Conservation (phyloP, 805 yeast species). For the Saccharomycopsis schoenii region DNA sequence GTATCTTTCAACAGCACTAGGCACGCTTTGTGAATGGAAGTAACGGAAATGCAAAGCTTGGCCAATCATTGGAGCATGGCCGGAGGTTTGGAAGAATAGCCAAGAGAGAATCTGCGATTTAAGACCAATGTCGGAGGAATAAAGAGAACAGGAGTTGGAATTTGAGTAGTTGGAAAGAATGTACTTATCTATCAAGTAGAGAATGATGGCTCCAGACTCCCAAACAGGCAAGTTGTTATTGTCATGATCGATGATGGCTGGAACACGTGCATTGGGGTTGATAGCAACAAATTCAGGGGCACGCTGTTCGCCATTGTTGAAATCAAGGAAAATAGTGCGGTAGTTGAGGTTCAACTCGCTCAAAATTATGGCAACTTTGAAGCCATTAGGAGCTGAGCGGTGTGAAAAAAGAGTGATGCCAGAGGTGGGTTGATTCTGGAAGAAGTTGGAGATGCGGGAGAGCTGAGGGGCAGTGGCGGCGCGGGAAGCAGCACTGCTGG, state of each 20-base stretch:
- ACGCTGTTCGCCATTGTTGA: slow-evolving; percentile 81
- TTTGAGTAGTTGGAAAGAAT: slow-evolving; percentile 43
- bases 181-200: slow-evolving; percentile 67
- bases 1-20: slow-evolving; percentile 83
- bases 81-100: slow-evolving; percentile 92
- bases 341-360: slow-evolving; percentile 74
- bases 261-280: slow-evolving; percentile 93
- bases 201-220: slow-evolving; percentile 91
- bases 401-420: slow-evolving; percentile 78
- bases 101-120: slow-evolving; percentile 81
- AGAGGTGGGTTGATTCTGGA: slow-evolving; percentile 64
- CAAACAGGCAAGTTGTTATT: slow-evolving; percentile 74
- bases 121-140: slow-evolving; percentile 70
- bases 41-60: slow-evolving; percentile 91
- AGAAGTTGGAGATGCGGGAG: slow-evolving; percentile 59
- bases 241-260: slow-evolving; percentile 84
- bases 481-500: slow-evolving; percentile 1
- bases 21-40: slow-evolving; percentile 78
- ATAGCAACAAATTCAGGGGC: slow-evolving; percentile 90
- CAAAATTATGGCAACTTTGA: slow-evolving; percentile 85
- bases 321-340: slow-evolving; percentile 76
- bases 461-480: slow-evolving; percentile 27
- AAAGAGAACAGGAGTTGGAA: slow-evolving; percentile 55
- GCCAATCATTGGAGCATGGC: slow-evolving; percentile 98
- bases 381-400: slow-evolving; percentile 93